These are phyloP conservation scores for Durio zibethinus DNA, from an alignment of 345 rosid genomes.

Conservation along the genomic window DNA sequence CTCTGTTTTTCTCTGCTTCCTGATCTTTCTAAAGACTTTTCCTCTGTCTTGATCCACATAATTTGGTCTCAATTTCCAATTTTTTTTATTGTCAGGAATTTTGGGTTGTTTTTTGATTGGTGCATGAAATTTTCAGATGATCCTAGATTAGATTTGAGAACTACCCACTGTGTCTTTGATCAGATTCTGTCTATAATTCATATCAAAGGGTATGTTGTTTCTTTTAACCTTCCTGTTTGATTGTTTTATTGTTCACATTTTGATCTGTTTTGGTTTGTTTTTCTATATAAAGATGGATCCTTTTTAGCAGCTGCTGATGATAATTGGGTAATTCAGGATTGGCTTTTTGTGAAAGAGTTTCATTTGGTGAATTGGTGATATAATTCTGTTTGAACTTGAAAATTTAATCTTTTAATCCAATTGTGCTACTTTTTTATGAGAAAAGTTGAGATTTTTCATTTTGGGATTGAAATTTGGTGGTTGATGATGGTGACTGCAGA, in stretches of 20 bases:
- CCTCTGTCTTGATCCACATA: conserved; percentile 25
- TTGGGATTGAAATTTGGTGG: conserved; percentile 26
- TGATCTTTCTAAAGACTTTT: conserved; percentile 31
- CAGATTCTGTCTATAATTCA: conserved; percentile 52
- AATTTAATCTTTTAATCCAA: neutral
- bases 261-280: conserved; percentile 28
- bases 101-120: conserved; percentile 35
- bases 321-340: conserved; percentile 15
- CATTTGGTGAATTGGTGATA: neutral
- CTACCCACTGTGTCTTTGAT: conserved; percentile 42
- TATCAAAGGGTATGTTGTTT: conserved; percentile 36
- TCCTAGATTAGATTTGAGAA: conserved; percentile 57
- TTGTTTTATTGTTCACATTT: conserved; percentile 26
- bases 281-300: neutral
- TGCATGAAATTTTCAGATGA: conserved; percentile 47
- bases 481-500: conserved; percentile 41
- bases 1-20: conserved; percentile 11
- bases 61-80: conserved; percentile 15
- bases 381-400: neutral
- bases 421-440: neutral
- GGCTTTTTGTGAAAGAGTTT: neutral
- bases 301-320: neutral
- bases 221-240: conserved; percentile 20
- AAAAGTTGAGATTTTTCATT: neutral
- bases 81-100: conserved; percentile 29